Base-by-base conservation (phyloP, 2,329 filamentous ascomycete genomes). In the Macrophomina phaseolina region DNA sequence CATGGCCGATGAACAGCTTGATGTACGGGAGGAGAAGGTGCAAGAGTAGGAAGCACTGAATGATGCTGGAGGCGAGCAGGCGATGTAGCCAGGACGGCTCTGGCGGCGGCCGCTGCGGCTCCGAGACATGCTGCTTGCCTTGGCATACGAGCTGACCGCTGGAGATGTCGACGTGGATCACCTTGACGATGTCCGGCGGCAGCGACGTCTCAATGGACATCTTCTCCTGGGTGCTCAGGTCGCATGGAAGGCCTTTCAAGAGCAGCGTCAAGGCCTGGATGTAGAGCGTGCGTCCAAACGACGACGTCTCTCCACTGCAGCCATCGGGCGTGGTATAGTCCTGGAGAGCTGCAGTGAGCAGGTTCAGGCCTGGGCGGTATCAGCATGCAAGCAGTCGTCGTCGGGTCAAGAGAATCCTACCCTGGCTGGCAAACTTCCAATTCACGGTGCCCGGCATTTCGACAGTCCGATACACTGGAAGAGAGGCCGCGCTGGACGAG, bases 261-360 rank as follows among this genome's bases (percentile, higher is more conserved):
- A 91, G 80, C 74, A 90, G 90, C 2, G 85, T 84, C 4, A 90
- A 77, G 67, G 87, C 85, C 70, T 90, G 86, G 58, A 91, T 77
- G 75, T 90, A 91, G 9, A 89, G 82, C 69, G 87, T 86, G 32
- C 89, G 83, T 61, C 86, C 85, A 70, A 87, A 83, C n/a, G 75
- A 72, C 2, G 78, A 67, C 55, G 82, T 79, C 30, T 75, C 75
- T 40, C 77, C 76, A 49, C 73, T 28, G 56, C 36, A 70, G 4
- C 69, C 65, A 42, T 74, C 71, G 5, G 76, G 70, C 4, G 71
- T 69, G 28, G 78, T 77, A 8, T 81, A 81, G 73, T 86, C 82
- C 52, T 80, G 78, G 28, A 80, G 75, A 4, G 84, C 78, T 52
- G 81, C 78, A 1, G 77, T 75, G n/a, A 86, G 72, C 7, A 86